Conservation (phyloP, 2,329 filamentous ascomycete species). For the Fusarium neocosmosporiellum region DNA sequence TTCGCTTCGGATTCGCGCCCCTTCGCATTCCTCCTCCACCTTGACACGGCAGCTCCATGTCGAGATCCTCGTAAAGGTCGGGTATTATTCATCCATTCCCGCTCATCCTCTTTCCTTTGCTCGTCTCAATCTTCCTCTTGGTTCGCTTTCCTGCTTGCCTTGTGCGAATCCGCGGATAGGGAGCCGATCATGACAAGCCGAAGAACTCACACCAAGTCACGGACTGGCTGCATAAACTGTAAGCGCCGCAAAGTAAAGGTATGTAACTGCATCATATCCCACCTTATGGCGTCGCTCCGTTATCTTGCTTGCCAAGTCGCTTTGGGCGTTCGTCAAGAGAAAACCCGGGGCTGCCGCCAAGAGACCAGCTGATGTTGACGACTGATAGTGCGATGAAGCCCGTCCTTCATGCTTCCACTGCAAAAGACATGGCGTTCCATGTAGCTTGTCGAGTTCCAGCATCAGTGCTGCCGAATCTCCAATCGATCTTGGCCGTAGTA, state of each 20-base stretch:
- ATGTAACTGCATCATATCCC: slow-evolving; percentile 7
- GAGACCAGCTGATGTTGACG: slow-evolving; percentile 10
- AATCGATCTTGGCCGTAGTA: background rate
- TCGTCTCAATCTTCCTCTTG: background rate
- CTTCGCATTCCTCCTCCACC: slow-evolving; percentile 7
- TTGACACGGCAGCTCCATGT: slow-evolving; percentile 1
- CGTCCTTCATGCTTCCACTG: slow-evolving; percentile 47
- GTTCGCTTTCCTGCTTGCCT: slow-evolving; percentile 2
- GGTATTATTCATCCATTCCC: slow-evolving; percentile 7
- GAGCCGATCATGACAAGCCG: slow-evolving; percentile 35
- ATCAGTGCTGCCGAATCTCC: background rate
- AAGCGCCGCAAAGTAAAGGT: slow-evolving; percentile 50
- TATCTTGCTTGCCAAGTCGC: background rate
- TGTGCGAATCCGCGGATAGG: slow-evolving; percentile 37
- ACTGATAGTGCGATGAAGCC: slow-evolving; percentile 42
- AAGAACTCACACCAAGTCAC: slow-evolving; percentile 49
- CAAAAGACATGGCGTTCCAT: slow-evolving; percentile 42
- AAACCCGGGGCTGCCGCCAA: background rate
- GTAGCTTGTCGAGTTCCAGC: slow-evolving; percentile 38
- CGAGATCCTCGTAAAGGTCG: slow-evolving; percentile 9
- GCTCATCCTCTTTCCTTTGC: background rate
- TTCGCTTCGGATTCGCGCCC: slow-evolving; percentile 33
- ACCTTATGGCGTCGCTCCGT: background rate
- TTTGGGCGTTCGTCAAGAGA: background rate
- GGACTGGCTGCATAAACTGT: slow-evolving; percentile 47